phyloP scores from a whole-genome alignment of 108 stramenopile genomes.

The Conticribra guillardii region DNA sequence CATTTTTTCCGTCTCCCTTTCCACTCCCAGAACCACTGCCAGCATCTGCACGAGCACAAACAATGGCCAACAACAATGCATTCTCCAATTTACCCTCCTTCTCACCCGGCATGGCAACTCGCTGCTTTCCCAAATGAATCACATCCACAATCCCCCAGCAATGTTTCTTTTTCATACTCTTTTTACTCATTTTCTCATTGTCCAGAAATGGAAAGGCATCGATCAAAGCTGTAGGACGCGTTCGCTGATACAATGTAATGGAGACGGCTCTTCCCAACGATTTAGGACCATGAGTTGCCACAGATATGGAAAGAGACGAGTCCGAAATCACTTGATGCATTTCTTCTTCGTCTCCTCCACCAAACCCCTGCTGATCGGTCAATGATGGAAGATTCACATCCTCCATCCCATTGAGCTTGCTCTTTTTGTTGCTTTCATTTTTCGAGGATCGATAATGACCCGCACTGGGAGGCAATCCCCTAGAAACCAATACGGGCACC shows the following conservation, averaged over 20 bases:
- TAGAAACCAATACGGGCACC: slow-evolving; percentile 75
- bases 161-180: slow-evolving; percentile 4
- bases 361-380: background rate
- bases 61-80: slow-evolving; percentile 62
- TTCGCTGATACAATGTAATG: slow-evolving; percentile 63
- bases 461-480: slow-evolving; percentile 54
- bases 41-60: slow-evolving; percentile 52
- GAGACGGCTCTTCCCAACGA: slow-evolving; percentile 25
- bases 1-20: slow-evolving; percentile 6
- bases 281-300: slow-evolving; percentile 65
- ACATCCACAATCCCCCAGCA: slow-evolving; percentile 72
- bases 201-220: slow-evolving; percentile 48
- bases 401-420: background rate
- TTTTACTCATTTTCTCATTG: slow-evolving; percentile 5
- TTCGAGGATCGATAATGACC: slow-evolving; percentile 11
- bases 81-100: slow-evolving; percentile 76
- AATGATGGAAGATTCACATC: background rate
- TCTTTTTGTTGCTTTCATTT: background rate
- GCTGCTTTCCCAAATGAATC: slow-evolving; percentile 67
- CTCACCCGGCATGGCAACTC: slow-evolving; percentile 51
- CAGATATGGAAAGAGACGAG: slow-evolving; percentile 60
- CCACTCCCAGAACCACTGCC: slow-evolving; percentile 10
- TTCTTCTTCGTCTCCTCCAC: slow-evolving; percentile 28
- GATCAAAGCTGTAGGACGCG: slow-evolving; percentile 52
- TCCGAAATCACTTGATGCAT: slow-evolving; percentile 70